phyloP scores from a whole-genome alignment of 2,329 filamentous ascomycete species.

The Diaporthe humulicola region DNA sequence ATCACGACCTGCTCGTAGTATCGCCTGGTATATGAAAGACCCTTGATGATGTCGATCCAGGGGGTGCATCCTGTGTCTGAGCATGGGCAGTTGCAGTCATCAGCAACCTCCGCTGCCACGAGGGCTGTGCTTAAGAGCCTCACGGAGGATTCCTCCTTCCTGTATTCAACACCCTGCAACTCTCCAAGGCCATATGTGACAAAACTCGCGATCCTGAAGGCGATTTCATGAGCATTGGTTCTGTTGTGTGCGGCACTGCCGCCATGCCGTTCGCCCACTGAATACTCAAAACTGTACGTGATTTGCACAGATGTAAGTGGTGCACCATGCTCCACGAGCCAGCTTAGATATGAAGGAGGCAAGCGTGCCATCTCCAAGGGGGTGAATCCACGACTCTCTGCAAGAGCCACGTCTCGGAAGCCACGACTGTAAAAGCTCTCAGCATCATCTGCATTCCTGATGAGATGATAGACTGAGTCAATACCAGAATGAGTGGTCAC shows the following conservation, averaged over 20 bases:
- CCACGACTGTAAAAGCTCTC: neutral
- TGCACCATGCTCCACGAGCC: no score
- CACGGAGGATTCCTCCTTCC: neutral
- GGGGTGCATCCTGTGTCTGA: neutral
- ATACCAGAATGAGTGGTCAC: neutral
- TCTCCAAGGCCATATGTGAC: neutral
- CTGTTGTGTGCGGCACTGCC: neutral
- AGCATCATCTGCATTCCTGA: neutral
- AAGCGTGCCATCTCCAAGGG: no score
- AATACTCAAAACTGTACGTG: no score
- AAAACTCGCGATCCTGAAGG: neutral
- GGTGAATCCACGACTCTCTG: neutral
- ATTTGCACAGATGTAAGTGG: no score
- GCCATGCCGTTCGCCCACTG: neutral
- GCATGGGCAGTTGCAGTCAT: neutral
- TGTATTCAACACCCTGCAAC: no score
- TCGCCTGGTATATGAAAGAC: no score
- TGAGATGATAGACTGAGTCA: neutral
- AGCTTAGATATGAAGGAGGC: no score
- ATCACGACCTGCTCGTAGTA: no score
- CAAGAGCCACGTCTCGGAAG: neutral
- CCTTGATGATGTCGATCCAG: neutral
- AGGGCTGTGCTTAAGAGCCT: neutral
- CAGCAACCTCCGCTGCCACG: neutral
- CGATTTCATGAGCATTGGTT: neutral